Base-by-base conservation (phyloP, 164 flowering plant genomes). In the Tetracentron sinense region DNA sequence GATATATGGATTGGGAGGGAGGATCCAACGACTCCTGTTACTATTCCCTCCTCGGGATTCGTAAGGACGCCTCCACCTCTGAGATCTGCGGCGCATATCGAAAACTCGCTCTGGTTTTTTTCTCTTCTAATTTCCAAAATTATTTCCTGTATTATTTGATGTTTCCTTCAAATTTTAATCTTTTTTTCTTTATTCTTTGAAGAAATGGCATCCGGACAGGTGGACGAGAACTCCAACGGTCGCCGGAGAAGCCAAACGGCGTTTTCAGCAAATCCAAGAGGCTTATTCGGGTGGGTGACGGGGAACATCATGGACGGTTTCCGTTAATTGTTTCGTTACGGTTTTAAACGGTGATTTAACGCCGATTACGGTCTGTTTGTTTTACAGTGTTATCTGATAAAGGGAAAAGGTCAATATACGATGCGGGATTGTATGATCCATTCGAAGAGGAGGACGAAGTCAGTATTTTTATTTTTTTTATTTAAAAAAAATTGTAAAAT, bases 131-230 rank as follows among this genome's bases (percentile, higher is more conserved):
- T 42, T 60, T 20, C 19, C 42, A 23, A 0, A 29, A 57, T 55
- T 25, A 8, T 42, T 42, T 31, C 35, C 58, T 54, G 7, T 47
- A 12, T 7, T 53, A 0, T 33, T 16, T 29, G 16, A 31, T 14
- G 7, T 28, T 35, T 47, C n/a, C n/a, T 49, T 20, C 53, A 64
- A 54, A 8, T 49, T 21, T 42, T 35, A 10, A 25, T 29, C 29
- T 54, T 49, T 0, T 55, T 56, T 23, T 48, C 33, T 60, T 31
- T 23, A 22, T 52, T 6, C 15, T 65, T 54, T 77, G 65, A 22
- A 92, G 98, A 84, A 83, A 73, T 92, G 98, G 96, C 98, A 92
- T 65, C 98, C 98, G 59, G 98, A 92, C 58, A 71, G 82, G 73
- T 83, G 85, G 82, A 62, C 78, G 51, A 71, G 60, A 68, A 84